A percentile compares a stretch with the other conserved stretches of the same genome.
Evolutionary conservation across 2,329 filamentous ascomycete species (phyloP).

Genomic region (Xylaria sp.): DNA sequence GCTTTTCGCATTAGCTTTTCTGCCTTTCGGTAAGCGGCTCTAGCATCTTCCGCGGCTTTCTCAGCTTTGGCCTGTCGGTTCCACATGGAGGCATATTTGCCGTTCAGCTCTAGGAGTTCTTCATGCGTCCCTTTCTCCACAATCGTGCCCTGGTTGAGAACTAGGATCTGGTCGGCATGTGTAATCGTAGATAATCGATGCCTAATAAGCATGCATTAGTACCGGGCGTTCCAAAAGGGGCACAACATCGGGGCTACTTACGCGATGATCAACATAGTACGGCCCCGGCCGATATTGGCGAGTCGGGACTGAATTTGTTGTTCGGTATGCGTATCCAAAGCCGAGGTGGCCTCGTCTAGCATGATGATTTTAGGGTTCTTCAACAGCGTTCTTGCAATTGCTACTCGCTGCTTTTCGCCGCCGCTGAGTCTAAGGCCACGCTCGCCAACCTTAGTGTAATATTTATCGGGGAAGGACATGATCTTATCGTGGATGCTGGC

Average conservation of each 20-base stretch:
- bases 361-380: conserved; percentile 94
- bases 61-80: conserved; percentile 86
- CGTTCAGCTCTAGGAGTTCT: conserved; percentile 75
- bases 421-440: conserved; percentile 87
- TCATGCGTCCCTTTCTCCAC: conserved; percentile 83
- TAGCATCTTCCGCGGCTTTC: conserved; percentile 71
- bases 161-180: conserved; percentile 85
- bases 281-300: conserved; percentile 80
- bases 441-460: conserved; percentile 90
- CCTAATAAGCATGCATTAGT: conserved; percentile 52
- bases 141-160: conserved; percentile 80
- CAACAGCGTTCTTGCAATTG: conserved; percentile 91
- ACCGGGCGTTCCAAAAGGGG: background rate
- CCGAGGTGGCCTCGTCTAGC: conserved; percentile 91
- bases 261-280: conserved; percentile 95
- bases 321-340: conserved; percentile 90
- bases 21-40: conserved; percentile 55
- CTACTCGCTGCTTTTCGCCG: conserved; percentile 92
- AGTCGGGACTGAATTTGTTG: conserved; percentile 92
- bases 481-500: conserved; percentile 96
- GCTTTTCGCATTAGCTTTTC: conserved; percentile 61
- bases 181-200: conserved; percentile 89
- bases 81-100: conserved; percentile 88
- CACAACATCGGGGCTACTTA: conserved; percentile 58
- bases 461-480: conserved; percentile 85